Base-by-base conservation (phyloP, 345 rosid genomes). In the Aquilaria sinensis region DNA sequence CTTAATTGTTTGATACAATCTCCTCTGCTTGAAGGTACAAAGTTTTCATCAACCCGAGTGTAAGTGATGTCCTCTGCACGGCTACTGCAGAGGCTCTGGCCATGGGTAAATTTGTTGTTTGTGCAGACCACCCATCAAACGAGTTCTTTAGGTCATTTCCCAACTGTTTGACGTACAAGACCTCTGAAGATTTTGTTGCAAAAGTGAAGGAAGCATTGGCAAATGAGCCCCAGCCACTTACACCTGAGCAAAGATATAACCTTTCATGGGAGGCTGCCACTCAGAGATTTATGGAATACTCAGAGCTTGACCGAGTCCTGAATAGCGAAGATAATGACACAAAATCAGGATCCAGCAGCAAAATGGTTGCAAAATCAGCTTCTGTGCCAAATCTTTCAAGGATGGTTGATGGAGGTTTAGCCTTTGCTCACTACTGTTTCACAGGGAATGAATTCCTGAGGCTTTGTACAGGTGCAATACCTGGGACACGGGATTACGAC, bases 231-330 rank as follows among this genome's bases (percentile, higher is more conserved):
- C 84, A 73, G 16, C 97, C 96, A 1, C 92, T 94, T 52, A 88
- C 92, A 4, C 84, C 90, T 0, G 92, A 86, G 66, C 96, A 94
- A 76, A 83, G 77, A 64, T 86, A 88, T 66, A 69, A 75, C 60
- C 95, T 94, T 14, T 90, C 99, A 2, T 90, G 99, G 99, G 99
- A 94, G 70, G 99, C 99, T 55, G 97, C 99, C 10, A 94, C 96
- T 16, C 84, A 88, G 64, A 90, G 97, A 77, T 94, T 94, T 69
- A 70, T 82, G 70, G 89, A 90, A 65, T 81, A 82, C 63, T 90
- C 99, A 0, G 97, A 88, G 52, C 93, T 94, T 2, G 88, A 81
- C 58, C 83, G 60, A 68, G 56, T 94, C 72, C 56, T 94, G 58
- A 79, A 70, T 43, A 47, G 70, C 12, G 72, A 61, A 6, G 29